Conservation (phyloP, 2,329 filamentous ascomycete species). For the Colletotrichum sp. region DNA sequence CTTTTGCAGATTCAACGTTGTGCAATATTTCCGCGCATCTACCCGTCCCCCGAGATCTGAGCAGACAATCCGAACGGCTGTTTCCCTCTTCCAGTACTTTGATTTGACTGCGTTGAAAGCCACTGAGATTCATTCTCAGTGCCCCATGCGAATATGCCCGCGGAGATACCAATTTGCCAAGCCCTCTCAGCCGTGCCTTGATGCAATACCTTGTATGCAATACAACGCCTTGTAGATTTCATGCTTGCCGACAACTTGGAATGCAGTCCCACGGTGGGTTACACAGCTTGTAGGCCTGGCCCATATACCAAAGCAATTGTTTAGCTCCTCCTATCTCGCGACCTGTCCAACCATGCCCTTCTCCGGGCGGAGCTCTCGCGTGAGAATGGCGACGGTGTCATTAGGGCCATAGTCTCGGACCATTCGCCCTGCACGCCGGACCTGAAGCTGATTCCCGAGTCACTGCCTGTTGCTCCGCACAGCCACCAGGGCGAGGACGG, state of each 20-base stretch:
- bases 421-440: slow-evolving; percentile 64
- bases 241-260: not conserved
- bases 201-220: not conserved
- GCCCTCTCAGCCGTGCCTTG: not conserved
- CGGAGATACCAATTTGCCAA: not conserved
- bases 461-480: slow-evolving; percentile 51
- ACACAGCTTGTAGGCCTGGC: not conserved
- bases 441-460: slow-evolving; percentile 81
- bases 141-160: not conserved
- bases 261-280: not conserved
- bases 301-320: accelerated
- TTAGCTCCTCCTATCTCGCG: slow-evolving; percentile 62
- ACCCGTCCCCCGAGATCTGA: accelerated
- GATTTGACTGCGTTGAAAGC: not conserved
- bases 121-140: not conserved
- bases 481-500: slow-evolving; percentile 38
- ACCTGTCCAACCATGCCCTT: slow-evolving; percentile 77
- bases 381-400: slow-evolving; percentile 74
- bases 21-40: not conserved
- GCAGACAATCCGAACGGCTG: not conserved
- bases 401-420: slow-evolving; percentile 90
- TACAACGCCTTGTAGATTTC: not conserved
- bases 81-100: not conserved
- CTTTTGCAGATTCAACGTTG: not conserved
- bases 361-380: slow-evolving; percentile 83